Base-by-base conservation (phyloP, 2,329 filamentous ascomycete species). In the Sclerotinia glacialis region DNA sequence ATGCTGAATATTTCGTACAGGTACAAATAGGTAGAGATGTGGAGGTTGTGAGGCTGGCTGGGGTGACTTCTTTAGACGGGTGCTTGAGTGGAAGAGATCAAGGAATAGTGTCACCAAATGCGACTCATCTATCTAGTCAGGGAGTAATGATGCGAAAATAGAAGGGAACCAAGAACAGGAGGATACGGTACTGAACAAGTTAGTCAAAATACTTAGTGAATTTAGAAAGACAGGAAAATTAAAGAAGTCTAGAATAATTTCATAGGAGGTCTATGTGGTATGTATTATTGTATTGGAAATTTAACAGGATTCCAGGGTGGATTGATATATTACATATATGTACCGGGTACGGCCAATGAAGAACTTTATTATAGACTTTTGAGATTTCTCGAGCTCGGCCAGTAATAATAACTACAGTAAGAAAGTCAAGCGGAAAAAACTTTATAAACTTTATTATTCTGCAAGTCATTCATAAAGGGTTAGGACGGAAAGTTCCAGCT, bases 111-210 rank as follows among this genome's bases (percentile, higher is more conserved):
- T n/a, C 54, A 42, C 42, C 52, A 31, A 31, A 54, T 54, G 16
- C 23, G 34, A 53, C 21, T 65, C 40, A n/a, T 40, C 55, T 61
- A 66, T 66, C 61, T 28, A 60, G 26, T 40, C 26, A 34, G 63
- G 54, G 26, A 28, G 21, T 21, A 49, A 44, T 34, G 42, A 60
- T 42, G 44, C 23, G 26, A 47, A 23, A 34, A 34, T 9, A 44
- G 28, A 21, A 23, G 46, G 34, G 31, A 23, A 21, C 26, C 6
- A 37, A 54, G 23, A 21, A 42, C 18, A 52, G 16, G 18, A 26
- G 47, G 34, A 11, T 23, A 50, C 3, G 34, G 6, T 23, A 50
- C 3, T 55, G 42, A 12, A 21, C 31, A 26, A 56, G 5, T 8
- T 54, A 53, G 21, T 63, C 31, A n/a, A 53, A 23, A 40, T 40